Base-by-base conservation (phyloP, 768 basidiomycete species). In the Tricholoma saponaceum region DNA sequence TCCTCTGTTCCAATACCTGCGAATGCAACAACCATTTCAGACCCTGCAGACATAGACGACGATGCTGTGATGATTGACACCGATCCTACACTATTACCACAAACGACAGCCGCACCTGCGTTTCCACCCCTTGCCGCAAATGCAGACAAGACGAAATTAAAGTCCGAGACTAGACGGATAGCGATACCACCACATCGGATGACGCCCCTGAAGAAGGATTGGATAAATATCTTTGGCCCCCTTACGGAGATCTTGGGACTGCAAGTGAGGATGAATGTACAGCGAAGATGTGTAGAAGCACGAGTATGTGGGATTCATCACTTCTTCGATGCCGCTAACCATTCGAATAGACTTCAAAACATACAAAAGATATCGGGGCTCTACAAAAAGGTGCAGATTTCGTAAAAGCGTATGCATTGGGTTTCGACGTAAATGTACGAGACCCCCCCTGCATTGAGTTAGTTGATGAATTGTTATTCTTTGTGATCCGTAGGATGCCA, bases 351-450 rank as follows among this genome's bases (percentile, higher is more conserved):
- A 97, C 96, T 13, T 96, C 95, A 23, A 95, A 89, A 72, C 91
- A 93, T 60, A 97, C 95, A 1, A 92, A 92, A 69, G 95, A 96
- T 61, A 82, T 91, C 20, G 94, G 95, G 20, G 90, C 94, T 2
- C 77, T 99, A 39, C 95, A 98, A 69, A 98, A 96, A 68, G 96
- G 97, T 32, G 92, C 94, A 14, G 97, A 99, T 72, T 99, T 98
- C 67, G 85, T 97, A 57, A 93, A 95, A 67, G 95, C 97, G 0
- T 99, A 86, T 70, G 86, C 94, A 1, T 74, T 98, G 8, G 97
- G 97, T 5, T 99, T 99, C 66, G 92, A 96, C 65, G 89, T 97
- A 5, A 92, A 98, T 67, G 95, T 94, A 66, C 55, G 69, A 43
- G n/a, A 30, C 13, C 9, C 47, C 1, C n/a, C n/a, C 16, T 50